A percentile compares a stretch with the other conserved stretches of the same genome.
Evolutionary conservation across 306 rosid genomes (phyloP).

Genomic region (Glycine tomentella): DNA sequence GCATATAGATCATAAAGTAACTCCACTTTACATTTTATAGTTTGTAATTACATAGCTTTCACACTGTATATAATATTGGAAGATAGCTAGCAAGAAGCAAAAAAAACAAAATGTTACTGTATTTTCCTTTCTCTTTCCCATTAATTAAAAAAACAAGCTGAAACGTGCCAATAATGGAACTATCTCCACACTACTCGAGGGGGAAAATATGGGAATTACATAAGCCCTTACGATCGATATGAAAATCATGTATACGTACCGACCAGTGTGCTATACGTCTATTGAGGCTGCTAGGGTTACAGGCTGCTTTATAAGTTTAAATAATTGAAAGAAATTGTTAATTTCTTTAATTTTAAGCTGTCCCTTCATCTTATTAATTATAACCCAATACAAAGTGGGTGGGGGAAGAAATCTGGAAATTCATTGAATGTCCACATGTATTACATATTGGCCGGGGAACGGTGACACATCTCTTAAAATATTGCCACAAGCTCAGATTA

Average conservation of each 20-base stretch:
- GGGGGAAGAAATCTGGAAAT: conserved; percentile 31
- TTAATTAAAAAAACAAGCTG: not conserved
- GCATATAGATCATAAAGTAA: not conserved
- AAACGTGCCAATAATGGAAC: conserved; percentile 14
- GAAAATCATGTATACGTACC: conserved; percentile 27
- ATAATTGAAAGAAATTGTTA: not conserved
- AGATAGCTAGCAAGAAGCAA: not conserved
- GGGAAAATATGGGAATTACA: not conserved
- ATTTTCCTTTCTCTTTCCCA: not conserved
- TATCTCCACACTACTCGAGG: conserved; percentile 15
- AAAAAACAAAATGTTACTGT: not conserved
- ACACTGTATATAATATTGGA: not conserved
- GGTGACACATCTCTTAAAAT: conserved; percentile 41
- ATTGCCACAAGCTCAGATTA: conserved; percentile 32
- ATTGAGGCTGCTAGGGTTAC: conserved; percentile 18
- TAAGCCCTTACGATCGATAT: conserved; percentile 25
- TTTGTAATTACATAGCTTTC: conserved; percentile 20
- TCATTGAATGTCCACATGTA: conserved; percentile 35
- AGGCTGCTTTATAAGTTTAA: not conserved
- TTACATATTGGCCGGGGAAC: not conserved
- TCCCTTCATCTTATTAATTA: conserved; percentile 27
- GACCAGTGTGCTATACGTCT: not conserved
- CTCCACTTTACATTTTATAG: conserved; percentile 12
- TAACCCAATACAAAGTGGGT: conserved; percentile 11
- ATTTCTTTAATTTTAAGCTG: too few relatives aligned